A percentile compares a stretch with the other conserved stretches of the same genome.
Evolutionary conservation across 805 yeast species (phyloP).

Genomic region (Metschnikowia henanensis): DNA sequence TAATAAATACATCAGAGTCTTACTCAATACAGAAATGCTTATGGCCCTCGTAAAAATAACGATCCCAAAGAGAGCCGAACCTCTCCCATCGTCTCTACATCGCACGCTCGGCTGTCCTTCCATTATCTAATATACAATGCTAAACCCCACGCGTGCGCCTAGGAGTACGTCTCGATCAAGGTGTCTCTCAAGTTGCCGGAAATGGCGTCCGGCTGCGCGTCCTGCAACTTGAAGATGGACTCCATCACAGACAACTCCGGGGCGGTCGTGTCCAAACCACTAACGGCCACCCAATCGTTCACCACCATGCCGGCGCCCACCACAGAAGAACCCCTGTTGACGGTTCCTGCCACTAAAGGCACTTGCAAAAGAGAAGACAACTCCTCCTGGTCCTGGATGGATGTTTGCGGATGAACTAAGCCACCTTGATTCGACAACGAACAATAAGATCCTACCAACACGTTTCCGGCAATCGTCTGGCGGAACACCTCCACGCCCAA

Average conservation of each 20-base stretch:
- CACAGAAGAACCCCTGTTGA: conserved; percentile 95
- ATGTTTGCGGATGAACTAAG: conserved; percentile 95
- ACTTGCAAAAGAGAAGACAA: conserved; percentile 92
- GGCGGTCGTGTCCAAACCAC: conserved; percentile 97
- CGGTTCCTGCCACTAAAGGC: conserved; percentile 98
- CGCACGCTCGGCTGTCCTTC: conserved; percentile 9
- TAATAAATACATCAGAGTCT: too few relatives aligned
- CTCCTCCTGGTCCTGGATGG: conserved; percentile 98
- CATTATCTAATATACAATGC: conserved; percentile 17
- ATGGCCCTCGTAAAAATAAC: too few relatives aligned
- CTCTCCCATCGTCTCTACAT: not conserved
- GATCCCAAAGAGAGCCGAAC: too few relatives aligned
- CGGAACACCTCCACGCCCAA: conserved; percentile 98
- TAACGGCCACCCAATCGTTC: conserved; percentile 96
- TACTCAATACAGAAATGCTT: too few relatives aligned
- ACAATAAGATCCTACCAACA: conserved; percentile 95
- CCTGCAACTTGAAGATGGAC: conserved; percentile 91
- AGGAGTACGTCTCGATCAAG: conserved; percentile 87
- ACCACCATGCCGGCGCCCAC: conserved; percentile 99
- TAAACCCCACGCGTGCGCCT: conserved; percentile 14
- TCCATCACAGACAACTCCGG: conserved; percentile 97
- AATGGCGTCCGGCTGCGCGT: conserved; percentile 85
- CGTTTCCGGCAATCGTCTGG: conserved; percentile 98
- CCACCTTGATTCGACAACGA: conserved; percentile 97
- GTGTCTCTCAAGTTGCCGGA: conserved; percentile 88